Percentiles rank a stretch among this genome's conserved stretches.
Evolutionary conservation across 345 rosid genomes (phyloP).

Genomic region (Cardiospermum halicacabum): DNA sequence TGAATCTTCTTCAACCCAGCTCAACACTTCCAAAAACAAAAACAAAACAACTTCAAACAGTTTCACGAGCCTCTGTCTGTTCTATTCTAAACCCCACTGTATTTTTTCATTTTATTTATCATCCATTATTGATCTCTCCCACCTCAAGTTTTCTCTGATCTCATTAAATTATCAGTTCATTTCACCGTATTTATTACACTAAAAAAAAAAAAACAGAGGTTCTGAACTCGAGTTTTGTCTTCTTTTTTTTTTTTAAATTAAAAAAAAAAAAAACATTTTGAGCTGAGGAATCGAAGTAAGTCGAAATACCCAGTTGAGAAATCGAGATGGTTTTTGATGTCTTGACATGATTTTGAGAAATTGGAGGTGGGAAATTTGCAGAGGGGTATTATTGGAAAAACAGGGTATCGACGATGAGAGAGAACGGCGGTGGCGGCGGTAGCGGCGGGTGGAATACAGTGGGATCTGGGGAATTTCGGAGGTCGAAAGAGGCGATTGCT

Average conservation of each 20-base stretch:
- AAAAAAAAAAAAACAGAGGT: not conserved
- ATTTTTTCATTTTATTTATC: not conserved
- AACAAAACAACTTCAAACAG: not conserved
- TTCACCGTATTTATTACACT: too few species aligned
- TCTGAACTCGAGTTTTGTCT: too few species aligned
- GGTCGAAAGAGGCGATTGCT: slow-evolving; percentile 34
- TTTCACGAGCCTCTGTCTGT: not conserved
- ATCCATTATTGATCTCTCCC: not conserved
- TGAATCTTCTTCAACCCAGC: too few species aligned
- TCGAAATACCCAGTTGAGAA: too few species aligned
- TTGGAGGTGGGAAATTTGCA: too few species aligned
- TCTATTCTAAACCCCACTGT: not conserved
- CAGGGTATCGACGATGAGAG: slow-evolving; percentile 14
- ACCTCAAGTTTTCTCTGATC: not conserved
- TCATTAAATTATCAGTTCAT: not conserved
- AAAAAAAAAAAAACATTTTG: too few species aligned
- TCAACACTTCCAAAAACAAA: too few species aligned
- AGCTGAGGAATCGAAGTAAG: too few species aligned
- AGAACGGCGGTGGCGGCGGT: not conserved
- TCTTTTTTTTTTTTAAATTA: too few species aligned
- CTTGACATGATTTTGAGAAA: too few species aligned
- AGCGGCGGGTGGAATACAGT: not conserved
- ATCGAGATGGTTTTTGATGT: too few species aligned
- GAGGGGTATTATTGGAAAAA: too few species aligned
- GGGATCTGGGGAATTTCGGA: slow-evolving; percentile 32